Base-by-base conservation (phyloP, 441 rosid species). In the Macaranga tanarius region DNA sequence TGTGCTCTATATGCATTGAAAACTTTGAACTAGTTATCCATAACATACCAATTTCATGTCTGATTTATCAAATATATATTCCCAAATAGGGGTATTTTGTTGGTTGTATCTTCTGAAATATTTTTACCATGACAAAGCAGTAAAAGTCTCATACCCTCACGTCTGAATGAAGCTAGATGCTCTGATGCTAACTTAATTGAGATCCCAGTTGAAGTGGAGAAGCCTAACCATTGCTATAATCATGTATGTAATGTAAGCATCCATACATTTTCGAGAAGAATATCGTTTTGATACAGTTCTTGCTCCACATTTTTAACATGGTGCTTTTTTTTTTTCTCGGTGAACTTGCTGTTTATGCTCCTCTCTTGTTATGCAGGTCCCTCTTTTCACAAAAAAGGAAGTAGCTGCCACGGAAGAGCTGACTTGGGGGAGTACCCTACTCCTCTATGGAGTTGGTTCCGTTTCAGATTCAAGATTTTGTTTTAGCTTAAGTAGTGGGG, bases 121-220 rank as follows among this genome's bases (percentile, higher is more conserved):
- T 52, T 58, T 5, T 10, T 4, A 54, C 25, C 2, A n/a, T 25
- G 9, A 38, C 15, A n/a, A n/a, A n/a, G n/a, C n/a, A 15, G 56
- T 56, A 40, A 40, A 40, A 7, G 28, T 7, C 20, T 62, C 66
- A n/a, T 31, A n/a, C 63, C 10, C 20, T 60, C 2, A 10, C 16
- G 23, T 26, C 50, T 62, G 25, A 19, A 11, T 73, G 8, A 20
- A 47, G 34, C 48, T 42, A 75, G 73, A 62, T 69, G 78, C 25
- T 62, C 34, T 61, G 78, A 69, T 62, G 77, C 77, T 17, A 75
- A 40, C 42, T 26, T 75, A 59, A 26, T 69, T 28, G 62, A n/a
- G 47, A 62, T 75, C 59, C 73, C 73, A 11, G 73, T 75, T 62
- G 56, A 75, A 54, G 52, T 75, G 26, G 74, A 75, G 65, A 75